Percentiles rank a stretch among this genome's conserved stretches.
Evolutionary conservation across 306 rosid genomes (phyloP).

Genomic region (Trichosanthes cucumerina): DNA sequence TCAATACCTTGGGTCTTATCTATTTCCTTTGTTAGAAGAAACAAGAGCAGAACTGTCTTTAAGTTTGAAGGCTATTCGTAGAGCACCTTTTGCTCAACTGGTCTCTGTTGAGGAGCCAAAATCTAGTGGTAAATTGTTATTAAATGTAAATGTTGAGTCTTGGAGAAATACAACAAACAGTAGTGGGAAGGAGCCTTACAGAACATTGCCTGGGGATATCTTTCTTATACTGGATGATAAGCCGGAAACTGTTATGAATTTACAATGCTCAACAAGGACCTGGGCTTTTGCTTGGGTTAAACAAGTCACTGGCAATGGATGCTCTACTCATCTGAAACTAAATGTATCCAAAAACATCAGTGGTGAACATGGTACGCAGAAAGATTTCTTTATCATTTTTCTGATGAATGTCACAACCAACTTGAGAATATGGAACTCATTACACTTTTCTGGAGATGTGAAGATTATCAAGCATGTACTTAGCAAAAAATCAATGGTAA

Average conservation of each 20-base stretch:
- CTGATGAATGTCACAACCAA: conserved; percentile 34
- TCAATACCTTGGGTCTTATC: conserved; percentile 34
- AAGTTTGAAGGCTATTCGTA: conserved; percentile 27
- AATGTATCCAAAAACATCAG: conserved; percentile 29
- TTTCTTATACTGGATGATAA: conserved; percentile 41
- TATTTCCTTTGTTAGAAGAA: conserved; percentile 51
- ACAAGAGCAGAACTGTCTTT: conserved; percentile 36
- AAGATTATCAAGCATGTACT: conserved; percentile 20
- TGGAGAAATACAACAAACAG: conserved; percentile 32
- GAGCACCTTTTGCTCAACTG: conserved; percentile 40
- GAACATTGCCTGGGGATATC: conserved; percentile 44
- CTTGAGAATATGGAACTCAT: conserved; percentile 46
- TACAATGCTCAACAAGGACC: conserved; percentile 27
- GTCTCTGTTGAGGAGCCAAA: conserved; percentile 9
- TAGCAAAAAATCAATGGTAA: conserved; percentile 28
- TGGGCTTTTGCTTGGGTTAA: conserved; percentile 33
- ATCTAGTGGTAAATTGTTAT: conserved; percentile 3
- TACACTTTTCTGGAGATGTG: conserved; percentile 29
- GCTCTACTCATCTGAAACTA: conserved; percentile 23
- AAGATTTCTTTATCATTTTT: conserved; percentile 26
- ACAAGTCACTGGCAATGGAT: conserved; percentile 14
- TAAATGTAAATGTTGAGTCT: conserved; percentile 16
- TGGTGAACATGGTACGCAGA: conserved; percentile 5
- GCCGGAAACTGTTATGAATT: conserved; percentile 29
- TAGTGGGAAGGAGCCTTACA: conserved; percentile 34